A percentile compares a stretch with the other conserved stretches of the same genome.
Conservation (phyloP, 805 yeast genomes). For the Saccharomyces paradoxus region DNA sequence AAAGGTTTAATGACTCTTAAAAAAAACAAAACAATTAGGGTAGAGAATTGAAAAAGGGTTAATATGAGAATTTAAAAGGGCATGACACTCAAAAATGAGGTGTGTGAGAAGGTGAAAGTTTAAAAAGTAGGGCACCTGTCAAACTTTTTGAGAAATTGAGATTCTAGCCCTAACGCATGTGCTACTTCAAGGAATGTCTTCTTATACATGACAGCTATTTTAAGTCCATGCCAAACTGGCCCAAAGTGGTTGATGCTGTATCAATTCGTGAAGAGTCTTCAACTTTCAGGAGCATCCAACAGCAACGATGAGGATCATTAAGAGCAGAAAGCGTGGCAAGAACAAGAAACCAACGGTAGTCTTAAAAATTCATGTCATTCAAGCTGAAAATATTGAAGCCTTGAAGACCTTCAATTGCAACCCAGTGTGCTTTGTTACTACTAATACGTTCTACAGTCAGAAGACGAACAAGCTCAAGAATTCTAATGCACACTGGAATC, state of each 20-base stretch:
- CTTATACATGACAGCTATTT: background rate
- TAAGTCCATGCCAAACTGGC: background rate
- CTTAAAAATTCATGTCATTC: constrained; percentile 17
- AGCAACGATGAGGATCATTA: constrained; percentile 13
- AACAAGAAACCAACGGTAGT: constrained; percentile 10
- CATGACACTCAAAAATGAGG: background rate
- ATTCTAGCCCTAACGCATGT: background rate
- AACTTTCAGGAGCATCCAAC: background rate
- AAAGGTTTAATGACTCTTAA: background rate
- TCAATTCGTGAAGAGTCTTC: background rate
- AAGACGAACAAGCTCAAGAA: constrained; percentile 19
- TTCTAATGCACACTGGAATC: constrained; percentile 21
- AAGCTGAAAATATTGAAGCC: constrained; percentile 19
- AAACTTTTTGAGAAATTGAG: background rate
- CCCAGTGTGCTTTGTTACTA: constrained; percentile 25
- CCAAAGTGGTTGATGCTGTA: background rate
- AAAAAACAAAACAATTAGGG: background rate
- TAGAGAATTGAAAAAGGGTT: background rate
- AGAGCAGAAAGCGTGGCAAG: constrained; percentile 9
- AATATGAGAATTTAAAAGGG: background rate
- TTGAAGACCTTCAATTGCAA: constrained; percentile 22
- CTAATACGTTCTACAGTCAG: constrained; percentile 18
- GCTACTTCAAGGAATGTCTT: background rate
- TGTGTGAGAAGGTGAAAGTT: background rate
- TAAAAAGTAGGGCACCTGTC: background rate